Evolutionary conservation across 1,139 yeast species (phyloP), one percentile per base, ranked within the genome.

Genomic region (Magnusiomyces magnusii): DNA sequence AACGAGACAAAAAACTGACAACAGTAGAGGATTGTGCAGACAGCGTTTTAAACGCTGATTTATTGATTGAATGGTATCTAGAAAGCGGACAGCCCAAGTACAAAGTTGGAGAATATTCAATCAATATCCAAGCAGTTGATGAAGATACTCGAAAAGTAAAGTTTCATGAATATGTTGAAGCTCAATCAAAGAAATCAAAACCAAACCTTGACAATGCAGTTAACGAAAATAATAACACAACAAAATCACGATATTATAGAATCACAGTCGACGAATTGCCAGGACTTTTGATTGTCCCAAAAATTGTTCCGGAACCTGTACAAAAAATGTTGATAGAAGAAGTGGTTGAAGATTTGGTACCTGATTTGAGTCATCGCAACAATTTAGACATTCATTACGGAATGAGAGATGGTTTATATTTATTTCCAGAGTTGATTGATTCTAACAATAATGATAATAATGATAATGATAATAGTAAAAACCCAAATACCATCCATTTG

Each of bases 321-420:
- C 78, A 76, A 61, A 64, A 61, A 2, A 59, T 62, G 53, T 60
- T 76, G 34, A 64, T 73, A 1, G 63, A 61, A 10, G 68, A 70
- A 49, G 66, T 71, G 1, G 57, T 73, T 1, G 67, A 66, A 42
- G 72, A 71, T 13, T 73, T 73, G 57, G 63, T 75, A n/a, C 73
- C 72, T 1, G 69, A 69, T 24, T 61, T 62, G 23, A 64, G 64
- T 51, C 78, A 76, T 59, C 61, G 65, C 42, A 71, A 75, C 25
- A 76, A 76, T 58, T 66, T 76, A 23, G 75, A 72, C 51, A 68
- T 72, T 17, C 73, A 72, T 53, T 73, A 73, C 58, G 54, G 60
- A 15, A 27, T 51, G 54, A 47, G 54, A 2, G 17, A 23, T 3
- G 54, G 54, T 3, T 25, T 51, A 15, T 1, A 5, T 2, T 24